Conservation (phyloP, 306 rosid genomes). For the Prunus kanzakura region DNA sequence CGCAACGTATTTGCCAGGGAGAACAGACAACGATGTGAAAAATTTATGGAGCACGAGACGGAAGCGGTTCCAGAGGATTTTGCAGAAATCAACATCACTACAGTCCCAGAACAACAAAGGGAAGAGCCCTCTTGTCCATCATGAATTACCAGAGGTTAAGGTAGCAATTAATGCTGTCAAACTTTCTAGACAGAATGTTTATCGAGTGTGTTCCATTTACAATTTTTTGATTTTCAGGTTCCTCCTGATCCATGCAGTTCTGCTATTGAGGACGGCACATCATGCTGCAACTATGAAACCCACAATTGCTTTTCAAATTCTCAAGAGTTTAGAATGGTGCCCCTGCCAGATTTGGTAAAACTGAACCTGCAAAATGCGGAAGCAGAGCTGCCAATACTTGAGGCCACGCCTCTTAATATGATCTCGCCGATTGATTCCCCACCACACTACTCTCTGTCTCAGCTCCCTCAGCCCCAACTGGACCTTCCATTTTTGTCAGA, state of each 20-base stretch:
- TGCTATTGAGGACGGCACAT: neutral
- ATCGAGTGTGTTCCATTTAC: neutral
- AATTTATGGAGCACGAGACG: slow-evolving; percentile 63
- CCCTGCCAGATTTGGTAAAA: slow-evolving; percentile 32
- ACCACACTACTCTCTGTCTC: slow-evolving; percentile 24
- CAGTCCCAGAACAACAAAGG: slow-evolving; percentile 33
- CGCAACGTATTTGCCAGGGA: slow-evolving; percentile 48
- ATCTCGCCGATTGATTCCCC: slow-evolving; percentile 40
- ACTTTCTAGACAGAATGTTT: neutral
- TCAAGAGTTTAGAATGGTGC: slow-evolving; percentile 31
- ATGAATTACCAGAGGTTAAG: slow-evolving; percentile 7
- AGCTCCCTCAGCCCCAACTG: slow-evolving; percentile 29
- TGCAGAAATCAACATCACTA: slow-evolving; percentile 29
- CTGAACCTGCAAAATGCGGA: slow-evolving; percentile 29
- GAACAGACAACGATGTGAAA: slow-evolving; percentile 68
- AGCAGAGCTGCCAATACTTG: slow-evolving; percentile 13
- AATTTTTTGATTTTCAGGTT: neutral
- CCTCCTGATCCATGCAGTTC: slow-evolving; percentile 14
- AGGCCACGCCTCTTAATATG: slow-evolving; percentile 29
- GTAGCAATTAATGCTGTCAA: neutral
- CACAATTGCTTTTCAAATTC: slow-evolving; percentile 21
- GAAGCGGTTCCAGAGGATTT: slow-evolving; percentile 43
- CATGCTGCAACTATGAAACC: slow-evolving; percentile 10
- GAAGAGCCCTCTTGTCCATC: slow-evolving; percentile 19
- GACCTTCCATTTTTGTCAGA: slow-evolving; percentile 33